Conservation (phyloP, 2,329 filamentous ascomycete genomes). For the Leptographium procerum region DNA sequence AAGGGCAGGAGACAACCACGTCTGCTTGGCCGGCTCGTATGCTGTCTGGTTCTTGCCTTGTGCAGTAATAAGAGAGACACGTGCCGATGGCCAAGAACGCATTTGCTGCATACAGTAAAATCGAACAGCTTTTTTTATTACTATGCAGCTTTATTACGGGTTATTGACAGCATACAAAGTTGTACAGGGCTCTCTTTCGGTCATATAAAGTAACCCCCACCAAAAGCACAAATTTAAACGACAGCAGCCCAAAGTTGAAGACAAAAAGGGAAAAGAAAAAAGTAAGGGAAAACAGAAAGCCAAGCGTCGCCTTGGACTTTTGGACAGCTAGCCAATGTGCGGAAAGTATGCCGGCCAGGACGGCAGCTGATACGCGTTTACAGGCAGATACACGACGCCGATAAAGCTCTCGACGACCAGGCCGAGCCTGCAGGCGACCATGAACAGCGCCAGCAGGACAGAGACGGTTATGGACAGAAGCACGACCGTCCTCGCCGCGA, state of each 20-base stretch:
- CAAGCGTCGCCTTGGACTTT: too few relatives aligned
- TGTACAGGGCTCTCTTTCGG: not conserved
- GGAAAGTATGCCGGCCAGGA: conserved; percentile 1
- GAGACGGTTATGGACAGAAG: not conserved
- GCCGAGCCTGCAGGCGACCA: not conserved
- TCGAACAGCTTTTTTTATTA: too few relatives aligned
- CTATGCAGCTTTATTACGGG: not conserved
- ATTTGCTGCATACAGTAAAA: too few relatives aligned
- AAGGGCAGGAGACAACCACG: not conserved
- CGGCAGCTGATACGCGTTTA: not conserved
- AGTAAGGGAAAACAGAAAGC: too few relatives aligned
- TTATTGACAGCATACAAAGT: not conserved
- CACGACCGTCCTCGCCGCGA: too few relatives aligned
- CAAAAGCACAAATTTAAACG: not conserved
- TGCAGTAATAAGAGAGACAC: not conserved
- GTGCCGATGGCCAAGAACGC: not conserved
- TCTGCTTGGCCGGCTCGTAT: not conserved
- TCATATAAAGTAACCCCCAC: not conserved
- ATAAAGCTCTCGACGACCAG: conserved; percentile 1
- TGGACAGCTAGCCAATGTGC: not conserved
- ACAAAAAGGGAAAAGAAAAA: not conserved
- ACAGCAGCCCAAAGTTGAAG: not conserved
- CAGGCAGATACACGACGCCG: not conserved
- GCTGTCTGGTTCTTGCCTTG: not conserved
- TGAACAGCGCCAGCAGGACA: not conserved